Evolutionary conservation across 1,139 yeast genomes (phyloP).

Genomic region (Saccharomyces hybrid): DNA sequence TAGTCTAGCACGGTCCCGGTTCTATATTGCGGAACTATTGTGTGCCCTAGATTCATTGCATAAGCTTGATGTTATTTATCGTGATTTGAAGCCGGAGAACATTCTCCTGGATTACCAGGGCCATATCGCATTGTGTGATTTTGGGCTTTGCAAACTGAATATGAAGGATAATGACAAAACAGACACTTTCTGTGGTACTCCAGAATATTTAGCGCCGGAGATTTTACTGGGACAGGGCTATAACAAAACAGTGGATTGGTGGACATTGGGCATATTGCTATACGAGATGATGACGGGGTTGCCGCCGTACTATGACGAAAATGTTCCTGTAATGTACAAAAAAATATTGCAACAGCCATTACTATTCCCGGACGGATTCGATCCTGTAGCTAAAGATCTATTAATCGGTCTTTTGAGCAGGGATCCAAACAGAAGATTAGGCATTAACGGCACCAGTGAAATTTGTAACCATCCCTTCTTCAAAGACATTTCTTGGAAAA

Average conservation of each 20-base stretch:
- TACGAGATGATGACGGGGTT: conserved; percentile 94
- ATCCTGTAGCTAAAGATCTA: conserved; percentile 77
- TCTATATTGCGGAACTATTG: conserved; percentile 86
- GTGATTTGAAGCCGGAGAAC: conserved; percentile 93
- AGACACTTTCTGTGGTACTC: conserved; percentile 91
- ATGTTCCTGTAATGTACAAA: conserved; percentile 86
- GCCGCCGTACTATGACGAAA: conserved; percentile 93
- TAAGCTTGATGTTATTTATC: conserved; percentile 80
- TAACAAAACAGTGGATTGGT: conserved; percentile 90
- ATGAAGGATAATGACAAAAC: conserved; percentile 85
- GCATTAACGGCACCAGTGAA: conserved; percentile 72
- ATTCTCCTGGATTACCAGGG: conserved; percentile 90
- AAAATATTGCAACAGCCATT: conserved; percentile 84
- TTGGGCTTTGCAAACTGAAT: conserved; percentile 87
- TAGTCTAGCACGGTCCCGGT: conserved; percentile 78
- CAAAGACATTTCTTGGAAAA: conserved; percentile 83
- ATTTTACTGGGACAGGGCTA: conserved; percentile 83
- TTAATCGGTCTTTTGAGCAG: conserved; percentile 70
- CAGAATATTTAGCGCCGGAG: conserved; percentile 93
- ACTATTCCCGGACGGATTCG: conserved; percentile 80
- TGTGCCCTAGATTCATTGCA: conserved; percentile 90
- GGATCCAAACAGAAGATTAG: conserved; percentile 74
- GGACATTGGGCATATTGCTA: conserved; percentile 88
- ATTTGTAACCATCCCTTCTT: conserved; percentile 85
- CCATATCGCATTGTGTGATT: conserved; percentile 92